Evolutionary conservation across 345 rosid species (phyloP), one percentile per base, ranked within the genome.

Genomic region (Euphorbia peplus): DNA sequence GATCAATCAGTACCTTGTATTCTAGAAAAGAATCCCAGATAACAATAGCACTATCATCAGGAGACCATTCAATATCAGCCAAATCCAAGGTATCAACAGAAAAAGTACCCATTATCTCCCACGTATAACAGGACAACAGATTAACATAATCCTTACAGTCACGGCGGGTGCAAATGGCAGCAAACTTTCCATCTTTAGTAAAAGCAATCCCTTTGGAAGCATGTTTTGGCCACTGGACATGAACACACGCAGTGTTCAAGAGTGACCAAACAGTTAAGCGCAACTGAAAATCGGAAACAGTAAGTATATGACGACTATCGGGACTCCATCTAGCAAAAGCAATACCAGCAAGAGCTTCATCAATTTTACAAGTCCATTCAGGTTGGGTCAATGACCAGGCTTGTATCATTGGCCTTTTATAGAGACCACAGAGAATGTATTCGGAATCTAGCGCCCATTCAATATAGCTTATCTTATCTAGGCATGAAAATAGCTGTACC

Each of bases 241-340:
- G 99, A 80, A 91, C 88, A 74, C 99, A 95, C 0, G 98, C 99
- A 3, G 96, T 91, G 84, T 91, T 95, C 80, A 95, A 56, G 50
- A 91, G 79, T 0, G 98, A 91, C 98, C 99, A 90, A 61, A 91
- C 99, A 0, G 98, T 95, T 70, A 95, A 73, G 26, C 96, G 80
- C 70, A 91, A 78, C 73, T 91, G 99, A 80, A 91, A 95, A 60
- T 90, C 99, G 0, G 99, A 91, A 2, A 96, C 87, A 0, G 99
- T 90, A 58, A 91, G 91, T 70, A 95, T 90, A 77, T 95, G 98
- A 41, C 98, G 96, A 70, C 99, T 90, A 55, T 91, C 99, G 0
- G 99, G 98, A 66, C 99, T 95, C 98, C 99, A 91, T 79, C 99
- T 82, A 44, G 98, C 97, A 81, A 91, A 95, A 24, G 97, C 89